These are phyloP conservation scores for Dalbergia cultrata DNA, from an alignment of 306 rosid genomes.

Conservation along the genomic window DNA sequence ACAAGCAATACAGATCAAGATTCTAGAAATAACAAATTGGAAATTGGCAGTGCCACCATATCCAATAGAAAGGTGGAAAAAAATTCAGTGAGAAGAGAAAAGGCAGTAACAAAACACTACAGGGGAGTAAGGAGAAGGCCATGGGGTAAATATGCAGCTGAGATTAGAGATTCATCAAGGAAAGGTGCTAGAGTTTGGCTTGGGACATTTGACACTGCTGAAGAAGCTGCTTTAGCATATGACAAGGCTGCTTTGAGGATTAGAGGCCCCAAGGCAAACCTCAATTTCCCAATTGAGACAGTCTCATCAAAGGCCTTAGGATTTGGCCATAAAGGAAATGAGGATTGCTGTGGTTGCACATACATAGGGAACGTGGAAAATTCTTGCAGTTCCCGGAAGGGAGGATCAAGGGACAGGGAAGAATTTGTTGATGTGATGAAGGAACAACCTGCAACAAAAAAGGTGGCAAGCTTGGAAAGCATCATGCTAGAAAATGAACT, in stretches of 20 bases:
- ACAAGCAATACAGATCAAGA: slow-evolving; percentile 37
- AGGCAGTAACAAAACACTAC: slow-evolving; percentile 58
- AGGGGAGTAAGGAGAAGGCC: slow-evolving; percentile 96
- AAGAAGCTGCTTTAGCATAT: slow-evolving; percentile 95
- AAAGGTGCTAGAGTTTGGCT: slow-evolving; percentile 95
- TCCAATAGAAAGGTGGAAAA: slow-evolving; percentile 26
- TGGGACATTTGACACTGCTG: slow-evolving; percentile 89
- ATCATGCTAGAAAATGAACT: slow-evolving; percentile 49
- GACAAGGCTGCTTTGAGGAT: slow-evolving; percentile 95
- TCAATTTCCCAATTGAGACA: slow-evolving; percentile 79
- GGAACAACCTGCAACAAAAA: slow-evolving; percentile 56
- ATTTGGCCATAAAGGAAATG: slow-evolving; percentile 38
- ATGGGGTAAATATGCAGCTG: slow-evolving; percentile 98
- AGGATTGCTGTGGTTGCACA: slow-evolving; percentile 15
- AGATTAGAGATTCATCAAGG: slow-evolving; percentile 82
- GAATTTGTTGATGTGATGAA: slow-evolving; percentile 43
- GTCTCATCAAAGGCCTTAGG: slow-evolving; percentile 60
- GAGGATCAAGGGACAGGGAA: slow-evolving; percentile 55
- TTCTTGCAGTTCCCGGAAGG: slow-evolving; percentile 47
- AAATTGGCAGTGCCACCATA: slow-evolving; percentile 26
- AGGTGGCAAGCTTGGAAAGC: slow-evolving; percentile 51
- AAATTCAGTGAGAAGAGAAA: slow-evolving; percentile 38
- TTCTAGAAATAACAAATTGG: slow-evolving; percentile 27
- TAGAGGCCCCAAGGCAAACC: slow-evolving; percentile 80
- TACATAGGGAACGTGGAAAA: slow-evolving; percentile 16